Conservation (phyloP, 2,329 filamentous ascomycete species). For the Arachnopeziza araneosa region DNA sequence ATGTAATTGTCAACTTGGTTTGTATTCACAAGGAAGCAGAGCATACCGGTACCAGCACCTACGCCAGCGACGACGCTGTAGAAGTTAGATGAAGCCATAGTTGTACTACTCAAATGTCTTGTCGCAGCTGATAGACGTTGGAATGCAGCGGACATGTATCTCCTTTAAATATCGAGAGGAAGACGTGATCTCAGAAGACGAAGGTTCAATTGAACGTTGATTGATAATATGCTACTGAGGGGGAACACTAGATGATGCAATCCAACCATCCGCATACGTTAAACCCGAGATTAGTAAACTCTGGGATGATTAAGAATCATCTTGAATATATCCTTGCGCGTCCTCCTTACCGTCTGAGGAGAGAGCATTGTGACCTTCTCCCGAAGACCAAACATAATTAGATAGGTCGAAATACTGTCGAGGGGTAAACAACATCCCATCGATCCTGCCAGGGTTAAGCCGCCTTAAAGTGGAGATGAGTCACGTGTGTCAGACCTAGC, state of each 20-base stretch:
- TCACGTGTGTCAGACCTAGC: too few species aligned
- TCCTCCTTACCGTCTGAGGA: too few species aligned
- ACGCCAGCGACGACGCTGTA: slow-evolving; percentile 67
- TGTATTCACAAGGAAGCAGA: background rate
- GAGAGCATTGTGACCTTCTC: too few species aligned
- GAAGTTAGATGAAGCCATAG: slow-evolving; percentile 38
- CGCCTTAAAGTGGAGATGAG: too few species aligned
- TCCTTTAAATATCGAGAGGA: background rate
- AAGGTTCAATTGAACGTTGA: slow-evolving; percentile 5
- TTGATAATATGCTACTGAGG: slow-evolving; percentile 3
- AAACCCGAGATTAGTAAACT: slow-evolving; percentile 4
- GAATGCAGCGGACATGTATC: slow-evolving; percentile 12
- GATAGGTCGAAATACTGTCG: too few species aligned
- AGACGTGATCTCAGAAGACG: background rate
- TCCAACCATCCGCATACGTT: background rate
- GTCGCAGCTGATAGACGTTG: slow-evolving; percentile 9
- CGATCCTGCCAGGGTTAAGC: too few species aligned
- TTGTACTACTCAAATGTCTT: slow-evolving; percentile 8
- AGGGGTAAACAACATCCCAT: too few species aligned
- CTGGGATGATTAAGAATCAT: background rate
- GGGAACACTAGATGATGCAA: background rate
- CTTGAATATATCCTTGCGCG: too few species aligned
- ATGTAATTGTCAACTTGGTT: background rate
- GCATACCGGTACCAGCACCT: slow-evolving; percentile 57
- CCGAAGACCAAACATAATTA: too few species aligned